Evolutionary conservation across 805 yeast species (phyloP), one percentile per base, ranked within the genome.

Genomic region (Candida methanosorbosa): DNA sequence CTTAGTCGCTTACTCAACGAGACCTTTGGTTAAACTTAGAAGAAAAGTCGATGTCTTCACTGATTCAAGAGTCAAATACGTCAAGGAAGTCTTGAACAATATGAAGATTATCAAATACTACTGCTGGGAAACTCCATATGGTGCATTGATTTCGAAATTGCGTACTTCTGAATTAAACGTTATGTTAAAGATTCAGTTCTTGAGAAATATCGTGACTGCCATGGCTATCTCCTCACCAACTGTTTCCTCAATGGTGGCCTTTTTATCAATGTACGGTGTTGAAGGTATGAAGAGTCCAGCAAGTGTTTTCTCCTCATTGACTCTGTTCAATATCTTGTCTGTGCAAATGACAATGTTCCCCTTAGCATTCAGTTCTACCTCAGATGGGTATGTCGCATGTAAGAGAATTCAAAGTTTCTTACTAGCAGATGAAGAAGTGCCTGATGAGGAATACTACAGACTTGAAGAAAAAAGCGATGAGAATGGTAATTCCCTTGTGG

Each of bases 81-180:
- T 86, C 54, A 80, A 83, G 44, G 97, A 88, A 55, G 73, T 86
- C 20, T 64, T 88, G 43, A 76, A 72, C 49, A 76, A 81, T 43
- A 72, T 88, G 68, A 84, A 82, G 50, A 69, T 80, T 53, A 83
- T 88, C 55, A 88, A 88, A 61, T 82, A 72, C 54, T 88, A 87
- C 54, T 83, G 94, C 1, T 88, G 96, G 96, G 97, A 88, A 58
- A 66, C 66, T 22, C 87, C 96, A 1, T 88, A 85, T 52, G 66
- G 67, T 35, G 54, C 66, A 9, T 61, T 68, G 34, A 69, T 88
- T 24, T 49, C 72, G 13, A 66, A 63, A 11, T 64, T 73, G 19
- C 72, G 97, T 52, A 47, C 51, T 0, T 50, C 61, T 16, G 97
- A 87, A 57, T 77, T 83, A 70, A 45, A 49, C 4, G 62, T 65